Evolutionary conservation across 352 stramenopile genomes (phyloP).

Genomic region (Pythium dissotocum): DNA sequence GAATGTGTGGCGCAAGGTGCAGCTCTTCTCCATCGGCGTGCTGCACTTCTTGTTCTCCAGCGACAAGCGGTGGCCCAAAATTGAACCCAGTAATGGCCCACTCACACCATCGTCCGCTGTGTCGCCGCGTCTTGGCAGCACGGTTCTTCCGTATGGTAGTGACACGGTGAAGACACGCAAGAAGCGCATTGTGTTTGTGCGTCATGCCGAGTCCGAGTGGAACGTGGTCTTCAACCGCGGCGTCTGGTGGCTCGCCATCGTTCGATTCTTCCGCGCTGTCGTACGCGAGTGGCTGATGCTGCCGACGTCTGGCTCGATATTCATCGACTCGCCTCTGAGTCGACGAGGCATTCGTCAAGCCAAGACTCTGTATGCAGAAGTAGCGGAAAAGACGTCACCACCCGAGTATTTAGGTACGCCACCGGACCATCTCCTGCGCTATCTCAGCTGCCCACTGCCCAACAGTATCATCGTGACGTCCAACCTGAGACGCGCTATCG

Average conservation of each 20-base stretch:
- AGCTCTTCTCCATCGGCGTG: constrained; percentile 58
- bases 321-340: constrained; percentile 86
- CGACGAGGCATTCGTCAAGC: constrained; percentile 56
- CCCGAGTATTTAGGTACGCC: constrained; percentile 22
- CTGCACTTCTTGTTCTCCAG: constrained; percentile 78
- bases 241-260: constrained; percentile 40
- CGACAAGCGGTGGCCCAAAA: constrained; percentile 50
- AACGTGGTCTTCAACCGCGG: constrained; percentile 89
- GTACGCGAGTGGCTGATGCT: constrained; percentile 70
- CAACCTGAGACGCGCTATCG: constrained; percentile 75
- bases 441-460: constrained; percentile 47
- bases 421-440: constrained; percentile 36
- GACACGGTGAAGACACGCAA: constrained; percentile 11
- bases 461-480: constrained; percentile 68
- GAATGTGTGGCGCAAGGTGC: constrained; percentile 62
- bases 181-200: constrained; percentile 82
- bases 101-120: constrained; percentile 1
- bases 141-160: constrained; percentile 3
- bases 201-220: constrained; percentile 88
- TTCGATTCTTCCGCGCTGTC: constrained; percentile 54
- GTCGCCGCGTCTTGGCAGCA: constrained; percentile 3
- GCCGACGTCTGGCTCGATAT: constrained; percentile 68
- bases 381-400: constrained; percentile 34
- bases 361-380: constrained; percentile 44
- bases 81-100: neutral